Conservation (phyloP, 257 asterid species). For the Gentiana dahurica region DNA sequence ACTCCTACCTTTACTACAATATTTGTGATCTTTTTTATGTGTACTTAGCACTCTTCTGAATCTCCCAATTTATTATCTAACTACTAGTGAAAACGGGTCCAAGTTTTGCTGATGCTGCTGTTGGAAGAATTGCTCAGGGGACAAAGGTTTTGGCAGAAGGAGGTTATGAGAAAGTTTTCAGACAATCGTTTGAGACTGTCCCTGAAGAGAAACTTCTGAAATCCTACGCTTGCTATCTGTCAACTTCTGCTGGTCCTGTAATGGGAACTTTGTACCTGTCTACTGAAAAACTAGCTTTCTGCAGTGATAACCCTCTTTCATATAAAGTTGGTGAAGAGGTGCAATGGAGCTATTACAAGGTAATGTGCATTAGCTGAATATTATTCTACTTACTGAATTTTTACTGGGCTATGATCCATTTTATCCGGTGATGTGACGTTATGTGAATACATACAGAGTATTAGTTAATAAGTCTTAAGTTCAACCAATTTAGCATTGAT, state of each 20-base stretch:
- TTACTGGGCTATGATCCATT: not conserved
- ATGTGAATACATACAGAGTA: not conserved
- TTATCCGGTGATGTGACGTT: not conserved
- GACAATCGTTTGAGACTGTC: slow-evolving; percentile 84
- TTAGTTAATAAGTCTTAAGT: not conserved
- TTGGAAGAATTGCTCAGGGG: slow-evolving; percentile 96
- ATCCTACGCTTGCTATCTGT: slow-evolving; percentile 81
- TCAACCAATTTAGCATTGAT: too few relatives aligned
- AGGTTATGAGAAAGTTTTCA: slow-evolving; percentile 90
- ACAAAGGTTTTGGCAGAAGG: slow-evolving; percentile 98
- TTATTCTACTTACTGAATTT: not conserved
- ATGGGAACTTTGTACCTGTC: slow-evolving; percentile 87
- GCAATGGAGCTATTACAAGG: slow-evolving; percentile 98
- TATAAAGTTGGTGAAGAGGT: slow-evolving; percentile 66
- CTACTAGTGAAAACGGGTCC: slow-evolving; percentile 89
- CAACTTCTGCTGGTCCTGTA: slow-evolving; percentile 99
- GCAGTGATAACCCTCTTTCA: slow-evolving; percentile 85
- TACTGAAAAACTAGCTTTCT: slow-evolving; percentile 79
- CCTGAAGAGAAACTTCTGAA: slow-evolving; percentile 83
- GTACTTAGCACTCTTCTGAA: not conserved
- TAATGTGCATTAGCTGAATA: slow-evolving; percentile 11
- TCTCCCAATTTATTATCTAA: slow-evolving; percentile 1
- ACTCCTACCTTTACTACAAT: too few relatives aligned
- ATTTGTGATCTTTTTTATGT: too few relatives aligned
- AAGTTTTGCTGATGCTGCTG: slow-evolving; percentile 89